Percentiles rank a stretch among this genome's conserved stretches.
Conservation (phyloP, 768 basidiomycete species). For the Tylopilus subfusipes region DNA sequence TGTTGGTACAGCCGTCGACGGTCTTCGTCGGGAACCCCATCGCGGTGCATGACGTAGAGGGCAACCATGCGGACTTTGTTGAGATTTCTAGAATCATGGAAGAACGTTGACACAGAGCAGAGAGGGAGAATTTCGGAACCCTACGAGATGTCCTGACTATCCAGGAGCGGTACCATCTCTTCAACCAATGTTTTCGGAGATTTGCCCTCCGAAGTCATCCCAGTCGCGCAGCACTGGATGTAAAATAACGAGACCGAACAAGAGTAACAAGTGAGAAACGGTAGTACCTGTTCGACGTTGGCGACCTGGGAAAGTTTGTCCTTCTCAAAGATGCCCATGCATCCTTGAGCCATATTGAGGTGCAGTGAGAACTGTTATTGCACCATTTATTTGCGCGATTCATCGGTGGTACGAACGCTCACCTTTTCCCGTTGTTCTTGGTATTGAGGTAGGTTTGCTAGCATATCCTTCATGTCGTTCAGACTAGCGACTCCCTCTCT, state of each 20-base stretch:
- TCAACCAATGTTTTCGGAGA: constrained; percentile 93
- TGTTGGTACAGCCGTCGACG: constrained; percentile 93
- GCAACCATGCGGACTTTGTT: constrained; percentile 98
- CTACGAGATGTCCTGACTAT: constrained; percentile 80
- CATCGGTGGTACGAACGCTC: constrained; percentile 4
- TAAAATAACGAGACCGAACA: not conserved
- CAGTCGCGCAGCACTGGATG: constrained; percentile 86
- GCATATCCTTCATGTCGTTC: constrained; percentile 99
- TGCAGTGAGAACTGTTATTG: constrained; percentile 83
- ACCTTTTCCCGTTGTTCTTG: constrained; percentile 96
- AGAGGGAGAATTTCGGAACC: constrained; percentile 20
- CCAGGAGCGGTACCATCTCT: constrained; percentile 97
- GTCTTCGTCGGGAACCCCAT: constrained; percentile 99
- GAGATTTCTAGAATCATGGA: constrained; percentile 50
- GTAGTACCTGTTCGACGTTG: constrained; percentile 80
- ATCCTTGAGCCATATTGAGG: constrained; percentile 96
- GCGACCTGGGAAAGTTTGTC: constrained; percentile 81
- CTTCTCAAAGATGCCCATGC: constrained; percentile 90
- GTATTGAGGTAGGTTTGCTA: constrained; percentile 90
- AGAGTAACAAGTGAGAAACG: not conserved
- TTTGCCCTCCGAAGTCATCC: constrained; percentile 87
- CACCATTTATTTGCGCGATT: not conserved
- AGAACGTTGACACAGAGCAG: not conserved
- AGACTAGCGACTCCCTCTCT: constrained; percentile 82
- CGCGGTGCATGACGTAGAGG: constrained; percentile 89